Evolutionary conservation across 1,284 basidiomycete species (phyloP).

Genomic region (Jaminaea rosea): DNA sequence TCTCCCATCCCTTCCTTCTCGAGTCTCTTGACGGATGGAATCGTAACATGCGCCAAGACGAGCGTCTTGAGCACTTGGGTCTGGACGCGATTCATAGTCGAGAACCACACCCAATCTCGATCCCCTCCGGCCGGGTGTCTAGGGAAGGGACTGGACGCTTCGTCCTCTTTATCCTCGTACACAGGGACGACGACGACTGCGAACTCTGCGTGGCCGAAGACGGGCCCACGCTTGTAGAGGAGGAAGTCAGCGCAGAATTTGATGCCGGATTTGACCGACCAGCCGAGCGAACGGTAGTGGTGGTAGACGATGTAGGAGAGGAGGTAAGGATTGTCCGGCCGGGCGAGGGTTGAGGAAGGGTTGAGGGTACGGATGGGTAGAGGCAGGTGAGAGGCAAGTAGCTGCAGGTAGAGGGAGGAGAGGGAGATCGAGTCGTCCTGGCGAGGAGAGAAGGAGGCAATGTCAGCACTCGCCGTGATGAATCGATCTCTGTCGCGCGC

Average conservation of each 20-base stretch:
- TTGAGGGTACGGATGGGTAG: not conserved
- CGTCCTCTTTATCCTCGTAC: slow-evolving; percentile 72
- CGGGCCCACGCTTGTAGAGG: slow-evolving; percentile 86
- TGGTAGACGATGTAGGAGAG: slow-evolving; percentile 85
- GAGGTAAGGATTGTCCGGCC: slow-evolving; percentile 79
- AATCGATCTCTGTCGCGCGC: not conserved
- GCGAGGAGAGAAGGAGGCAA: not conserved
- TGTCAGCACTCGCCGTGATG: not conserved
- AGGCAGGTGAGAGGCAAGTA: slow-evolving; percentile 4
- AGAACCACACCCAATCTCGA: slow-evolving; percentile 84
- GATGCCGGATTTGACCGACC: slow-evolving; percentile 90
- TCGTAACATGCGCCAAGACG: slow-evolving; percentile 35
- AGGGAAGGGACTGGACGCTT: slow-evolving; percentile 39
- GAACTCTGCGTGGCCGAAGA: slow-evolving; percentile 95
- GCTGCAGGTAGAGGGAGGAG: slow-evolving; percentile 7
- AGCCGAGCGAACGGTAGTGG: slow-evolving; percentile 92
- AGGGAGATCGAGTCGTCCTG: slow-evolving; percentile 4
- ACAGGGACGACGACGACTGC: slow-evolving; percentile 78
- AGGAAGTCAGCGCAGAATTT: slow-evolving; percentile 96
- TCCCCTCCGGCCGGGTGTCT: slow-evolving; percentile 48
- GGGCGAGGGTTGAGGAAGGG: not conserved
- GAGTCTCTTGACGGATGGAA: slow-evolving; percentile 25
- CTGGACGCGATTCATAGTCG: slow-evolving; percentile 92
- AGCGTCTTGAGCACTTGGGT: slow-evolving; percentile 79
- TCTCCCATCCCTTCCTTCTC: too few relatives aligned